Base-by-base conservation (phyloP, 2,329 filamentous ascomycete species). In the Zasmidium cellare region DNA sequence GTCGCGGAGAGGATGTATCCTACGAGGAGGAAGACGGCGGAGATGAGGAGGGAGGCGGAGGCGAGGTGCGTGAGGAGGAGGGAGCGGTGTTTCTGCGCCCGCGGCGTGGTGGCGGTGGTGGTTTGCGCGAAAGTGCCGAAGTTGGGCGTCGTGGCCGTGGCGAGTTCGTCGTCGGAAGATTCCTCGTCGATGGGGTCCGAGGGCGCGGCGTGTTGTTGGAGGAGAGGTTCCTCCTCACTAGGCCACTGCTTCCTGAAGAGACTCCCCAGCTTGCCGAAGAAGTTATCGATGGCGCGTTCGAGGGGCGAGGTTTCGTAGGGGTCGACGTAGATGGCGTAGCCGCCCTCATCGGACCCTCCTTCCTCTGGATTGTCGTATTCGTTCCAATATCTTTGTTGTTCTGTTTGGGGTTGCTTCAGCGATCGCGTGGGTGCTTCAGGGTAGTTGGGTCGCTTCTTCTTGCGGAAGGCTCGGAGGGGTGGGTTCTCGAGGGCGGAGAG, bases 361-460 rank as follows among this genome's bases (percentile, higher is more conserved):
- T 92, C 89, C 70, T 90, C 91, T 9, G 89, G 89, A 70, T 92
- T 77, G 65, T 96, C 91, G 72, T 93, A 94, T 72, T 96, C 91
- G 72, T 90, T 93, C 90, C 91, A 96, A 70, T 93, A 94, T 20
- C 70, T 59, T 53, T 51, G 72, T 59, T 65, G 75, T 67, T 51
- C 72, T 23, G n/a, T 9, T n/a, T 25, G 18, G 70, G 54, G 56
- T 19, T 48, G 23, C 28, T 57, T 25, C 20, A 51, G 47, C 71
- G 54, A 55, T 19, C 47, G 23, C 31, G 58, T 20, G 22, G 53
- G 47, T 3, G 58, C 60, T 41, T 70, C 66, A 2, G 69, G 64
- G 49, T 69, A 73, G 5, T 69, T 60, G 31, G 69, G 72, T 51
- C 72, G 69, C 28, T 70, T 67, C 67, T 79, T 79, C 67, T 78